Percentiles rank a stretch among this genome's conserved stretches.
phyloP scores from a whole-genome alignment of 1,284 basidiomycete species.

The Pseudozyma sp. region DNA sequence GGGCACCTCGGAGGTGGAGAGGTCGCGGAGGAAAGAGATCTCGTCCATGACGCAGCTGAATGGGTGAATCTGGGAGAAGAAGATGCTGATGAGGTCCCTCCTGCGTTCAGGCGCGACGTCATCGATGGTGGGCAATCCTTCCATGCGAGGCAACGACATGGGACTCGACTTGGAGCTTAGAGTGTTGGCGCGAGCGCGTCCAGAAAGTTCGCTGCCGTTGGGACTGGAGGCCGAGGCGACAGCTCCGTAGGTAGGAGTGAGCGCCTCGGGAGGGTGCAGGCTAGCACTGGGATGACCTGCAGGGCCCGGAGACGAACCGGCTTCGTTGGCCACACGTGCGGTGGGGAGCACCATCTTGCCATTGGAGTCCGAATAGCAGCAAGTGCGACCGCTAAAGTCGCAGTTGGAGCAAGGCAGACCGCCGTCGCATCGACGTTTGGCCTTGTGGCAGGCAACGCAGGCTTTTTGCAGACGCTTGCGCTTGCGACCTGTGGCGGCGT shows the following conservation, averaged over 20 bases:
- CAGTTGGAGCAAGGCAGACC: constrained; percentile 72
- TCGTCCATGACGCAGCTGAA: constrained; percentile 70
- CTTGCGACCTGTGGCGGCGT: constrained; percentile 60
- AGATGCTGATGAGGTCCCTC: constrained; percentile 60
- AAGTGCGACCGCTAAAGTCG: constrained; percentile 70
- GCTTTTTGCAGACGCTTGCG: constrained; percentile 64
- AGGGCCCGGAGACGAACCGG: constrained; percentile 6
- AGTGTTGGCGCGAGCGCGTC: constrained; percentile 37
- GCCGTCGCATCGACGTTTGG: constrained; percentile 72
- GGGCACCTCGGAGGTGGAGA: constrained; percentile 69
- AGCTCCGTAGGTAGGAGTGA: constrained; percentile 27
- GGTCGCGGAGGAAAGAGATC: constrained; percentile 70
- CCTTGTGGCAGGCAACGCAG: constrained; percentile 68
- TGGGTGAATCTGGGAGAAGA: constrained; percentile 70
- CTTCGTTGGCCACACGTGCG: constrained; percentile 41
- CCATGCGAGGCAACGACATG: constrained; percentile 23
- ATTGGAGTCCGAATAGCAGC: constrained; percentile 68
- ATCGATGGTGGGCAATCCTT: constrained; percentile 35
- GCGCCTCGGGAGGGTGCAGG: constrained; percentile 30
- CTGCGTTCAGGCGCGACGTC: constrained; percentile 44
- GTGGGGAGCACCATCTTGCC: constrained; percentile 56
- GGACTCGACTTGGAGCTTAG: constrained; percentile 44
- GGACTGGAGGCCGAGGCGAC: constrained; percentile 18
- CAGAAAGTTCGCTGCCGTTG: constrained; percentile 31
- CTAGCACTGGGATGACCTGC: constrained; percentile 12